These are phyloP conservation scores for Davidsoniella virescens DNA, from an alignment of 2,329 filamentous ascomycete genomes.

Conservation along the genomic window DNA sequence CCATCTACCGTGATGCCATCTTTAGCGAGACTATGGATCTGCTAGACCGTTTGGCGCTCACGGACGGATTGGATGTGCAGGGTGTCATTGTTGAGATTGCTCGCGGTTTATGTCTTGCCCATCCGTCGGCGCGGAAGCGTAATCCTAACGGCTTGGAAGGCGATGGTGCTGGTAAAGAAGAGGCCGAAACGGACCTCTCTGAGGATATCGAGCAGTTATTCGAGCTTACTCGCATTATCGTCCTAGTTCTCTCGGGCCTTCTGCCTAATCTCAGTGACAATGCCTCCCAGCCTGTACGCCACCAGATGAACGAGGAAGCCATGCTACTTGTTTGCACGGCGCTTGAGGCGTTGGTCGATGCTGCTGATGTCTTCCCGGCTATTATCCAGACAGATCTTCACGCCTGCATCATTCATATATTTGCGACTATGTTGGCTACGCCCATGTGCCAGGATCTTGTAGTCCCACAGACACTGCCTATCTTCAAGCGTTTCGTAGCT, in stretches of 20 bases:
- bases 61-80: conserved; percentile 78
- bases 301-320: conserved; percentile 76
- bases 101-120: conserved; percentile 72
- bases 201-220: conserved; percentile 98
- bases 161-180: conserved; percentile 22
- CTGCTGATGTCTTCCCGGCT: conserved; percentile 85
- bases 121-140: conserved; percentile 61
- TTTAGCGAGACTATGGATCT: conserved; percentile 97
- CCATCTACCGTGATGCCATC: conserved; percentile 88
- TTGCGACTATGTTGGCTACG: conserved; percentile 80
- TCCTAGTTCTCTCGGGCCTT: conserved; percentile 74
- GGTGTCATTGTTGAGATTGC: conserved; percentile 88
- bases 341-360: conserved; percentile 78
- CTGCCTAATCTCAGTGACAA: conserved; percentile 67
- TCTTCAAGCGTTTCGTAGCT: conserved; percentile 77
- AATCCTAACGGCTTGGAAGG: conserved; percentile 11
- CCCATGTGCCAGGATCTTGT: conserved; percentile 71
- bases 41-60: conserved; percentile 79
- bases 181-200: conserved; percentile 58
- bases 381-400: conserved; percentile 95
- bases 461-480: conserved; percentile 76
- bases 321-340: conserved; percentile 64
- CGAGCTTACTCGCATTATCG: conserved; percentile 89
- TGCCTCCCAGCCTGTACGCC: conserved; percentile 40
- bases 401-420: conserved; percentile 92